Evolutionary conservation across 2,329 filamentous ascomycete species (phyloP).

Genomic region (Exophiala xenobiotica): DNA sequence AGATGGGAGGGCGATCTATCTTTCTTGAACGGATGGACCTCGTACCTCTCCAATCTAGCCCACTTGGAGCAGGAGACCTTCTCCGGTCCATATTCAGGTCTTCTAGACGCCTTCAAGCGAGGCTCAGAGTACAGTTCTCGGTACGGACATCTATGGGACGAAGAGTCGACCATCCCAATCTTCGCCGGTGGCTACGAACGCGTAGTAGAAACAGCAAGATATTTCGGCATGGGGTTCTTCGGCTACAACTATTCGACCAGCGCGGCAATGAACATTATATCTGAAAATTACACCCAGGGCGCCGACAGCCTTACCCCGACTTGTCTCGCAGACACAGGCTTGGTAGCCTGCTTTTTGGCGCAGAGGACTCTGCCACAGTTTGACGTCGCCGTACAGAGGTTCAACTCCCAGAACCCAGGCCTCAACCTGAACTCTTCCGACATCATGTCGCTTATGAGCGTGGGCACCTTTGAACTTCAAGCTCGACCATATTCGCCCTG

Average conservation of each 20-base stretch:
- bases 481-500: slow-evolving; percentile 7
- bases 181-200: slow-evolving; percentile 11
- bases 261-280: slow-evolving; percentile 12
- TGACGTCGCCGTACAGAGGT: slow-evolving; percentile 3
- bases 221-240: slow-evolving; percentile 14
- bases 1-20: slow-evolving; percentile 45
- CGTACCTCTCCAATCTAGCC: neutral
- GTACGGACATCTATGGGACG: slow-evolving; percentile 12
- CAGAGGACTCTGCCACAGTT: slow-evolving; percentile 3
- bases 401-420: slow-evolving; percentile 11
- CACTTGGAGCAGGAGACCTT: slow-evolving; percentile 9
- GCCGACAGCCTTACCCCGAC: slow-evolving; percentile 9
- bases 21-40: slow-evolving; percentile 9
- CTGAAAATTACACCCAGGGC: slow-evolving; percentile 8
- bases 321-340: slow-evolving; percentile 6
- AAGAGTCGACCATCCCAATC: slow-evolving; percentile 5
- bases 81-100: slow-evolving; percentile 9
- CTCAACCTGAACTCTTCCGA: slow-evolving; percentile 8
- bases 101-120: slow-evolving; percentile 5
- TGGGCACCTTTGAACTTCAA: slow-evolving; percentile 8
- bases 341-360: slow-evolving; percentile 7
- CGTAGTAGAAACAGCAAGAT: slow-evolving; percentile 9
- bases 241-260: slow-evolving; percentile 14
- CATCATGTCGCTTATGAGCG: slow-evolving; percentile 5
- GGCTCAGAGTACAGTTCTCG: slow-evolving; percentile 3